Percentiles rank a stretch among this genome's conserved stretches.
Evolutionary conservation across 2,329 filamentous ascomycete species (phyloP).

Genomic region (Phaeophleospora eucalypticola): DNA sequence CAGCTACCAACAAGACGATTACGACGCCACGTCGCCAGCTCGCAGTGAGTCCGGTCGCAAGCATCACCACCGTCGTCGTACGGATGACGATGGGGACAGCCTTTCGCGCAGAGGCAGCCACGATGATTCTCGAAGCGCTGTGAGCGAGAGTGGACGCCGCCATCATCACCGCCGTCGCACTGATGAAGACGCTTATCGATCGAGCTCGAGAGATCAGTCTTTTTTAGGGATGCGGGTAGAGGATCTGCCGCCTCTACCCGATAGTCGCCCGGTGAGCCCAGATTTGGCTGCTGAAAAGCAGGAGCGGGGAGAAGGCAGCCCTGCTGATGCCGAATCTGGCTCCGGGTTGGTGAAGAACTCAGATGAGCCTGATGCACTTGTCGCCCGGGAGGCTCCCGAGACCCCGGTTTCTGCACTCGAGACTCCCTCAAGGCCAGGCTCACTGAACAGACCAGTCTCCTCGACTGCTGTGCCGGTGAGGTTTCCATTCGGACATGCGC

Average conservation of each 20-base stretch:
- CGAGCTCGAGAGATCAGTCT: constrained; percentile 43
- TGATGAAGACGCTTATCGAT: constrained; percentile 19
- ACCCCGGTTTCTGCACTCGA: constrained; percentile 1
- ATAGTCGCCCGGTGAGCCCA: constrained; percentile 27
- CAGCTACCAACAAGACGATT: constrained; percentile 22
- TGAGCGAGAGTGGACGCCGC: constrained; percentile 19
- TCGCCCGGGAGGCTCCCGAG: neutral
- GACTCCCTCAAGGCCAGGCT: constrained; percentile 14
- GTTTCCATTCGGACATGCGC: constrained; percentile 31
- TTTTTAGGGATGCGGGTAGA: constrained; percentile 64
- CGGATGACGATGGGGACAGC: constrained; percentile 23
- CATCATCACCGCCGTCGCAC: constrained; percentile 21
- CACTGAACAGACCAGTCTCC: constrained; percentile 21
- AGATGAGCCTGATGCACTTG: neutral
- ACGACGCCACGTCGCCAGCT: constrained; percentile 13
- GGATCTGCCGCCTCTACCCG: constrained; percentile 50
- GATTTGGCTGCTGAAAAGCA: constrained; percentile 21
- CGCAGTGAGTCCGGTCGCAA: constrained; percentile 22
- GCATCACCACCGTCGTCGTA: constrained; percentile 25
- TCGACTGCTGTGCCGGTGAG: constrained; percentile 35
- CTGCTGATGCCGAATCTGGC: constrained; percentile 29
- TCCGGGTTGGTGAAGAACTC: constrained; percentile 18
- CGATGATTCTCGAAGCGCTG: constrained; percentile 11
- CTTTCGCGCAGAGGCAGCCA: constrained; percentile 16
- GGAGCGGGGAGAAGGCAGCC: constrained; percentile 33